Evolutionary conservation across 306 rosid species (phyloP).

Genomic region (Inga leiocalycina): DNA sequence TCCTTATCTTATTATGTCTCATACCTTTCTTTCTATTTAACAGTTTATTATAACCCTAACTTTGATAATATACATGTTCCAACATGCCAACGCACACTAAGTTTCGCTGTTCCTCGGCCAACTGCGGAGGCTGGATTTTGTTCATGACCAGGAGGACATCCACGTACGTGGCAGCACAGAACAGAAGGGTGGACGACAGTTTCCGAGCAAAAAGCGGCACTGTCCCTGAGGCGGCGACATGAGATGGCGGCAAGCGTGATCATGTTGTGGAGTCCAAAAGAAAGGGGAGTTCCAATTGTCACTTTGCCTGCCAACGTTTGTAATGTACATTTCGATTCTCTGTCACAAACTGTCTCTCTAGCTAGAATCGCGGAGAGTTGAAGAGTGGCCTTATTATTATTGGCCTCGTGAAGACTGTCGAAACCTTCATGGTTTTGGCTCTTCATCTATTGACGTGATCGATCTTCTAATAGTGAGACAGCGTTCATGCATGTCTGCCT

Average conservation of each 20-base stretch:
- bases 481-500: slow-evolving; percentile 12
- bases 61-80: too few species aligned
- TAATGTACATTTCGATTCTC: slow-evolving; percentile 61
- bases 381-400: too few species aligned
- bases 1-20: neutral
- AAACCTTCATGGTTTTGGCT: too few species aligned
- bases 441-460: too few species aligned
- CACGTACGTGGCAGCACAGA: slow-evolving; percentile 54
- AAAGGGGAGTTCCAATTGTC: slow-evolving; percentile 63
- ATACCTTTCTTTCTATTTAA: neutral
- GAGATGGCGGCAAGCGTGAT: slow-evolving; percentile 67
- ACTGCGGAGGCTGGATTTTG: slow-evolving; percentile 75
- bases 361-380: slow-evolving; percentile 33
- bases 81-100: neutral
- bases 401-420: neutral
- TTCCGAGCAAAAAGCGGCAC: slow-evolving; percentile 43
- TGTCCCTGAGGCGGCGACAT: slow-evolving; percentile 32
- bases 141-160: slow-evolving; percentile 43
- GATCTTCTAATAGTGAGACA: neutral
- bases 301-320: slow-evolving; percentile 57
- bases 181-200: slow-evolving; percentile 55
- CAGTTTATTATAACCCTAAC: neutral
- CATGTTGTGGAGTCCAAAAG: slow-evolving; percentile 63
- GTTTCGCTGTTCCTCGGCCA: slow-evolving; percentile 68
- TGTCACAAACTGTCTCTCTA: slow-evolving; percentile 52